Evolutionary conservation across 305 asterid species (phyloP).

Genomic region (Salvia sclarea): DNA sequence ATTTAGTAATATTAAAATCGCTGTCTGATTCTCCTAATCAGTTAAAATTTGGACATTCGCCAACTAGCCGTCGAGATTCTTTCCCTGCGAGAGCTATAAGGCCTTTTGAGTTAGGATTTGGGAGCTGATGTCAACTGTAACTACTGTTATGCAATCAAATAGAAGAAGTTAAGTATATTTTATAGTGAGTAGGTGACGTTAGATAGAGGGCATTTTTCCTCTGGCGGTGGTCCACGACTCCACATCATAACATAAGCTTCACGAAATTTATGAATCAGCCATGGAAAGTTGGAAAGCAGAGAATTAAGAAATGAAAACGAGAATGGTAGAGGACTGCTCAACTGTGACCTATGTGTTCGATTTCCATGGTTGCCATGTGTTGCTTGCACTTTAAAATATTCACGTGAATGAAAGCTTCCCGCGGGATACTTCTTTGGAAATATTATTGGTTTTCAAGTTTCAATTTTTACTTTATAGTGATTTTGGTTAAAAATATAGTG

Average conservation of each 20-base stretch:
- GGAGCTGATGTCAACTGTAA: background rate
- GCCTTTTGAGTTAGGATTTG: background rate
- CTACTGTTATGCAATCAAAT: conserved; percentile 16
- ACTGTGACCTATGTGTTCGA: conserved; percentile 13
- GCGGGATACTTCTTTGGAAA: background rate
- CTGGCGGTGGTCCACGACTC: conserved; percentile 20
- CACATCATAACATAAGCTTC: conserved; percentile 10
- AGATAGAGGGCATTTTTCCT: conserved; percentile 16
- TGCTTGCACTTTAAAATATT: background rate
- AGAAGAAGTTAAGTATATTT: conserved; percentile 6
- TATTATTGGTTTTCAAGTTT: too few relatives aligned
- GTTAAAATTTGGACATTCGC: background rate
- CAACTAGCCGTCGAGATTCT: background rate
- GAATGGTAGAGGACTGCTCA: background rate
- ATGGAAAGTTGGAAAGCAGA: background rate
- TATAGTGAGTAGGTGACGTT: conserved; percentile 22
- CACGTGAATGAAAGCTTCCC: background rate
- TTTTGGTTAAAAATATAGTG: too few relatives aligned
- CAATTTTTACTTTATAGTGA: too few relatives aligned
- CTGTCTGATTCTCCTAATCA: conserved; percentile 11
- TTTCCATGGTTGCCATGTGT: conserved; percentile 29
- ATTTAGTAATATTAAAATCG: conserved; percentile 11
- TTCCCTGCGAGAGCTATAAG: background rate
- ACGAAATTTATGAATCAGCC: background rate
- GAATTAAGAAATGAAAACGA: background rate